Base-by-base conservation (phyloP, 805 yeast genomes). In the Nakazawaea anatomiae region DNA sequence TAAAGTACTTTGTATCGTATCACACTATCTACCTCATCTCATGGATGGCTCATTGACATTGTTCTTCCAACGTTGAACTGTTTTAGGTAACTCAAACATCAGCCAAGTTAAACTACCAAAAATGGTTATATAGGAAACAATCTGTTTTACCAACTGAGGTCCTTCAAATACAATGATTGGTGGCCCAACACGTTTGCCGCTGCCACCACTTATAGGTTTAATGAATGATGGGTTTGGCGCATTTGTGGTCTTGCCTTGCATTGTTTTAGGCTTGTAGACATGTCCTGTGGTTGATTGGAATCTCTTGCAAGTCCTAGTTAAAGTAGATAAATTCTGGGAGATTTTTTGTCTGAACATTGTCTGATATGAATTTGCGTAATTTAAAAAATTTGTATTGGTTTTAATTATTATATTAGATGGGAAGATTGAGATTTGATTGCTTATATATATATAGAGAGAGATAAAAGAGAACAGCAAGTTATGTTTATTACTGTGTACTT, bases 1-100 rank as follows among this genome's bases (percentile, higher is more conserved):
- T 18, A 18, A 18, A 18, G 25, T 2, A 18, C 25, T 18, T 18
- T 18, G 3, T 18, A 18, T 3, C 25, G 25, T 18, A 18, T 18
- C 25, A 18, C 25, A 18, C 25, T 18, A 18, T 18, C 25, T 18
- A 18, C 3, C 25, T 18, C 25, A 18, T 18, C 25, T 8, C 25
- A 39, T 8, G 18, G 43, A 9, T 9, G 43, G 11, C 29, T 38
- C 40, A 10, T 2, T 3, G 40, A 38, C n/a, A 12, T 38, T 38
- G 40, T 38, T 38, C 40, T 38, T 38, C 40, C 40, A 38, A 38
- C 40, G 40, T 38, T 38, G 40, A 12, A 48, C 44, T 14, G 18
- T 34, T 39, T 39, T 48, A 38, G 51, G 51, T 30, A 48, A 27
- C 5, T 36, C 39, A n/a, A 32, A 14, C 10, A 36, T 12, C 38